Percentiles rank a stretch among this genome's conserved stretches.
These are phyloP conservation scores for Deinandra increscens DNA, from an alignment of 129 eudicot species.

Conservation along the genomic window DNA sequence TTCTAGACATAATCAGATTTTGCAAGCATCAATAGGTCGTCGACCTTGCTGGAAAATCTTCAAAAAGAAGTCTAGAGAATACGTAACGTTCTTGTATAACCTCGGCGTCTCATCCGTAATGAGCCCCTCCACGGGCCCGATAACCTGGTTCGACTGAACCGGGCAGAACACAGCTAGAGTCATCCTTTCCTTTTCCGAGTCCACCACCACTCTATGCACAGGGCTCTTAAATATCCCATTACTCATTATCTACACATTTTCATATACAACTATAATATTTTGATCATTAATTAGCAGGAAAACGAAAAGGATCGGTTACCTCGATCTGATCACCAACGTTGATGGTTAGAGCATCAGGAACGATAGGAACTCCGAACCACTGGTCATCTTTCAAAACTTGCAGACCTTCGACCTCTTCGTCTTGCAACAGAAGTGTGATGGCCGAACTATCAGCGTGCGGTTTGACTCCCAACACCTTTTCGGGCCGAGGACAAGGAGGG, in stretches of 20 bases:
- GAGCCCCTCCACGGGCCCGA: constrained; percentile 49
- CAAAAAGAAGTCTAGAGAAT: constrained; percentile 27
- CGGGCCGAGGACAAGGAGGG: constrained; percentile 59
- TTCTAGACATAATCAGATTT: constrained; percentile 22
- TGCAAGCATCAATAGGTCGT: constrained; percentile 40
- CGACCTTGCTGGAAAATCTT: constrained; percentile 44
- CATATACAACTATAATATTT: neutral
- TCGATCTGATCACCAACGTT: constrained; percentile 59
- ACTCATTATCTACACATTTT: constrained; percentile 52
- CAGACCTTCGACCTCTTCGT: constrained; percentile 62
- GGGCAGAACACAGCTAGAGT: constrained; percentile 45
- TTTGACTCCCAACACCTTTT: constrained; percentile 44
- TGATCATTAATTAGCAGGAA: too few species aligned
- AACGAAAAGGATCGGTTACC: constrained; percentile 34
- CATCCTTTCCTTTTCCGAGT: constrained; percentile 42
- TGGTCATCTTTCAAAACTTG: constrained; percentile 44
- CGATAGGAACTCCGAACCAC: constrained; percentile 50
- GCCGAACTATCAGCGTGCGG: constrained; percentile 57
- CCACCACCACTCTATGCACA: constrained; percentile 49
- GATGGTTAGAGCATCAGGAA: constrained; percentile 43
- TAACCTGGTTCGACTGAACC: constrained; percentile 31
- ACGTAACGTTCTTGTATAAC: constrained; percentile 22
- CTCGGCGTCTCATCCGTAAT: constrained; percentile 24
- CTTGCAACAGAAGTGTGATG: constrained; percentile 52
- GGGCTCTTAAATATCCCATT: constrained; percentile 65